Conservation (phyloP, 148 eudicot species). For the Pouteria glomerata region DNA sequence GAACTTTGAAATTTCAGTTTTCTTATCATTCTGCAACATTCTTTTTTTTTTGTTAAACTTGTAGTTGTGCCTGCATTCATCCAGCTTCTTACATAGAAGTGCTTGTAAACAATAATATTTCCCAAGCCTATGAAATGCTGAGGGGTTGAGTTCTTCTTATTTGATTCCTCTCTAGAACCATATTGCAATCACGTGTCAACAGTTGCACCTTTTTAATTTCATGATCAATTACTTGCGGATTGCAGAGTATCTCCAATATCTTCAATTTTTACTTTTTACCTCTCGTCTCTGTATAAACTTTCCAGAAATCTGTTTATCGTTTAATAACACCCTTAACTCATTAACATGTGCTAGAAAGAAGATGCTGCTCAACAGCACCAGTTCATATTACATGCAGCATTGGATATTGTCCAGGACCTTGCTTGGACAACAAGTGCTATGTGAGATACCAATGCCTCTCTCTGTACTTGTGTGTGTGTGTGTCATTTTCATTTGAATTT, state of each 20-base stretch:
- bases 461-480: background rate
- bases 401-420: constrained; percentile 92
- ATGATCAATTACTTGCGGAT: background rate
- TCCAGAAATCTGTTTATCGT: background rate
- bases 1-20: background rate
- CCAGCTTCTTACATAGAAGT: background rate
- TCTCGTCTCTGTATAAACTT: background rate
- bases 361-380: constrained; percentile 94
- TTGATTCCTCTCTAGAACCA: background rate
- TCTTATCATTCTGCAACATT: background rate
- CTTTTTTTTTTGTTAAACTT: background rate
- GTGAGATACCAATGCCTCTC: constrained; percentile 35
- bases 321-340: background rate
- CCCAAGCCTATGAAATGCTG: background rate
- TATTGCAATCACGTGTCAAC: background rate
- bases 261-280: background rate
- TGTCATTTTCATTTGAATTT: background rate
- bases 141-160: background rate
- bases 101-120: background rate
- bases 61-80: background rate
- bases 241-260: background rate
- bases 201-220: background rate
- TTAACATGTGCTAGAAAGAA: constrained; percentile 57
- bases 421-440: constrained; percentile 99
- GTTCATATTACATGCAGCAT: constrained; percentile 85